phyloP scores from a whole-genome alignment of 129 eudicot genomes.

The Smallanthus sonchifolius region DNA sequence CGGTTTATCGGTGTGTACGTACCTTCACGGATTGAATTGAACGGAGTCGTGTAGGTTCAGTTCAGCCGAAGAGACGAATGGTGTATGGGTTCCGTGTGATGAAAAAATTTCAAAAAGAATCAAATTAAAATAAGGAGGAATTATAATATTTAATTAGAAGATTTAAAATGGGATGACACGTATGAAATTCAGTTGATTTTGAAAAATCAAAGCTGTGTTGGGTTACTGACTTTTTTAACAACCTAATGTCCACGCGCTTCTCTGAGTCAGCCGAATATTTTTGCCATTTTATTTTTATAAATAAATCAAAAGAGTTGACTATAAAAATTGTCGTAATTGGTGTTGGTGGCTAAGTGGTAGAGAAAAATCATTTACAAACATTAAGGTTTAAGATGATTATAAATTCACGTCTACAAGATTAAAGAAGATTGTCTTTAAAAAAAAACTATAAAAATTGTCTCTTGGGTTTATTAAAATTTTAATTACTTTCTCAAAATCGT shows the following conservation, averaged over 20 bases:
- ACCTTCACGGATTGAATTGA: conserved; percentile 21
- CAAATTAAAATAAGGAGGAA: not conserved
- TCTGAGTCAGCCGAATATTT: not conserved
- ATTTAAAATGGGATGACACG: conserved; percentile 21
- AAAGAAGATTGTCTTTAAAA: too few relatives aligned
- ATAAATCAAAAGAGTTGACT: too few relatives aligned
- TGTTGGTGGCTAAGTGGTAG: too few relatives aligned
- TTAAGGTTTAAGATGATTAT: too few relatives aligned
- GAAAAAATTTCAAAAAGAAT: conserved; percentile 1
- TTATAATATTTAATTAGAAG: not conserved
- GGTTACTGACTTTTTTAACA: conserved; percentile 36
- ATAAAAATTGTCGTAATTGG: too few relatives aligned
- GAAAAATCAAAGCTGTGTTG: conserved; percentile 20
- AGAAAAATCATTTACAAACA: too few relatives aligned
- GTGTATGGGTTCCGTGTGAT: conserved; percentile 19
- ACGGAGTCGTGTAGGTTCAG: conserved; percentile 25
- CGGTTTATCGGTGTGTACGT: not conserved
- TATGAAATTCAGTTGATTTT: conserved; percentile 7
- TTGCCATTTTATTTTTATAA: not conserved
- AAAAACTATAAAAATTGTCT: too few relatives aligned
- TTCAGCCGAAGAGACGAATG: conserved; percentile 20
- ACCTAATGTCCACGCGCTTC: conserved; percentile 26
- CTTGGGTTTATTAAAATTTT: too few relatives aligned
- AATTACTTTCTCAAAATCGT: too few relatives aligned
- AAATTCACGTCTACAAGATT: too few relatives aligned